Percentiles rank a stretch among this genome's conserved stretches.
Conservation (phyloP, 2,329 filamentous ascomycete genomes). For the Septoria linicola region DNA sequence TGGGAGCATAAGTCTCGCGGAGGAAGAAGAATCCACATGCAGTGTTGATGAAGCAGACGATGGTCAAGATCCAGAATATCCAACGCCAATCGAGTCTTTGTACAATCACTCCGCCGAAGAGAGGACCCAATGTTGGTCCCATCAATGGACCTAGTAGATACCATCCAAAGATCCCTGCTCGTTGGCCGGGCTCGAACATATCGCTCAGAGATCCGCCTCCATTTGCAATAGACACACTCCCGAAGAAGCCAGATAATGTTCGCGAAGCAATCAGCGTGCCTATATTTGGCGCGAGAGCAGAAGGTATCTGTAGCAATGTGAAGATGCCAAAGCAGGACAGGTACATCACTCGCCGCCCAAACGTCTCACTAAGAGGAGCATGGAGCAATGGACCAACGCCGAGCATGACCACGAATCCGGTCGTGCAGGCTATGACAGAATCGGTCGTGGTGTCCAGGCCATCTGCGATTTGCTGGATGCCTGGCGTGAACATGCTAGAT, state of each 20-base stretch:
- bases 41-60: slow-evolving; percentile 45
- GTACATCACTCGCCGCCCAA: slow-evolving; percentile 48
- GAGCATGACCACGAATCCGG: slow-evolving; percentile 52
- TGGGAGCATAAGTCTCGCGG: slow-evolving; percentile 47
- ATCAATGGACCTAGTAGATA: slow-evolving; percentile 48
- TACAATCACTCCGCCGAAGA: slow-evolving; percentile 48
- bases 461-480: slow-evolving; percentile 51
- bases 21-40: slow-evolving; percentile 46
- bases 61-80: slow-evolving; percentile 51
- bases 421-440: slow-evolving; percentile 51
- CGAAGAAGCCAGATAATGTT: slow-evolving; percentile 51
- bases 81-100: slow-evolving; percentile 49
- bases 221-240: slow-evolving; percentile 51
- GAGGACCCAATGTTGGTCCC: slow-evolving; percentile 43
- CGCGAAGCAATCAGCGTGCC: slow-evolving; percentile 46
- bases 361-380: slow-evolving; percentile 48
- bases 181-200: slow-evolving; percentile 50
- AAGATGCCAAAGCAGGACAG: slow-evolving; percentile 48
- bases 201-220: slow-evolving; percentile 54
- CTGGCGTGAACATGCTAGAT: slow-evolving; percentile 54
- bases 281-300: slow-evolving; percentile 50
- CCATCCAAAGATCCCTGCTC: slow-evolving; percentile 50
- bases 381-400: slow-evolving; percentile 50
- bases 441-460: slow-evolving; percentile 45
- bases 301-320: slow-evolving; percentile 49